These are phyloP conservation scores for Polytolypa hystricis DNA, from an alignment of 2,329 filamentous ascomycete genomes.

Conservation along the genomic window DNA sequence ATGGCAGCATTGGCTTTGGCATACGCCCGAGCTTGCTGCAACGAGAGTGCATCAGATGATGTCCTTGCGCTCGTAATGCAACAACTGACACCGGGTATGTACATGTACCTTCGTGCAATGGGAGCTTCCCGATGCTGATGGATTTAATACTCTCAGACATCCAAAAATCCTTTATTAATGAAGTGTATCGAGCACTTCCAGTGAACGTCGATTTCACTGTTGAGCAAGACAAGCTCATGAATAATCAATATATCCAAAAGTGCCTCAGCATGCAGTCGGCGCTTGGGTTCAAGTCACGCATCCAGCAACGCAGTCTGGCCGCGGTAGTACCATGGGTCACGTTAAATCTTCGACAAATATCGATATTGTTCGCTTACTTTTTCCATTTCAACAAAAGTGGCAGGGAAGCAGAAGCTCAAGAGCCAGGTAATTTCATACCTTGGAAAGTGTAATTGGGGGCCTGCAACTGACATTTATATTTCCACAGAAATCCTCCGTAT, in stretches of 20 bases:
- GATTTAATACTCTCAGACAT: conserved; percentile 37
- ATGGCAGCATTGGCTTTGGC: conserved; percentile 50
- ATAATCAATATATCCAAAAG: conserved; percentile 61
- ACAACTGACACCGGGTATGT: conserved; percentile 29
- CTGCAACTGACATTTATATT: background rate
- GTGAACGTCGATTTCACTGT: conserved; percentile 72
- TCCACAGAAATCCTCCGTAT: conserved; percentile 56
- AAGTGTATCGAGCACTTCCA: conserved; percentile 58
- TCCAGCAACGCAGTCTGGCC: conserved; percentile 49
- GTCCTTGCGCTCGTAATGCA: conserved; percentile 56
- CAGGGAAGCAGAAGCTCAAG: conserved; percentile 36
- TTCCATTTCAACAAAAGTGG: conserved; percentile 53
- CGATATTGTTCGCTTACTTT: conserved; percentile 52
- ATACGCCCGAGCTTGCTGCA: conserved; percentile 39
- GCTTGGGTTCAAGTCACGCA: conserved; percentile 59
- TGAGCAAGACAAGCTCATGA: conserved; percentile 63
- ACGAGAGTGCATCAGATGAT: conserved; percentile 52
- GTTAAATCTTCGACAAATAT: conserved; percentile 61
- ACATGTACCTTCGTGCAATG: conserved; percentile 12
- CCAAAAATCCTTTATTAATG: conserved; percentile 51
- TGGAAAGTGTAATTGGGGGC: background rate
- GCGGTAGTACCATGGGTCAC: conserved; percentile 66
- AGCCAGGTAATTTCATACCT: conserved; percentile 40
- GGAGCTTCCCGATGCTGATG: background rate
- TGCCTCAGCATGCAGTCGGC: conserved; percentile 70